Evolutionary conservation across 169 alveolate genomes (phyloP).

Genomic region (Toxoplasma gondii): DNA sequence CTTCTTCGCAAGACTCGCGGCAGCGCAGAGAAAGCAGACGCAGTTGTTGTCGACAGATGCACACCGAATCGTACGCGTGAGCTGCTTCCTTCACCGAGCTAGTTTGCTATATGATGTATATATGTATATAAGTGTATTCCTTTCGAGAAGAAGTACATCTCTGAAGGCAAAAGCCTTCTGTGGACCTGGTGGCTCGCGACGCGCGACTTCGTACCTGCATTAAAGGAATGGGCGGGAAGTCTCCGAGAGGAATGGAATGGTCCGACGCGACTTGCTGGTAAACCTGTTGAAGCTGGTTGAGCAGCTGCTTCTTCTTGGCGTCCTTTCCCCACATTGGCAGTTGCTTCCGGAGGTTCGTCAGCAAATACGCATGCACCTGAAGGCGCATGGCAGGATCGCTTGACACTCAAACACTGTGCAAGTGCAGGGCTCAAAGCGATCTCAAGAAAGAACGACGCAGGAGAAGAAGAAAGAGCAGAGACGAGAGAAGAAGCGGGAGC

Average conservation of each 20-base stretch:
- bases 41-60: neutral
- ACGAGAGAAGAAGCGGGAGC: neutral
- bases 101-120: too few relatives aligned
- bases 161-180: too few relatives aligned
- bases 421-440: neutral
- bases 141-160: too few relatives aligned
- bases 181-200: neutral
- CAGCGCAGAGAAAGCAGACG: too few relatives aligned
- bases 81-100: too few relatives aligned
- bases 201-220: conserved; percentile 47
- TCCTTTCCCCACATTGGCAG: conserved; percentile 57
- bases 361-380: conserved; percentile 69
- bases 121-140: neutral
- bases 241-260: conserved; percentile 33
- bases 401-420: neutral
- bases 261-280: conserved; percentile 32
- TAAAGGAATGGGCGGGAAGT: conserved; percentile 56
- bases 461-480: too few relatives aligned
- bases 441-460: too few relatives aligned
- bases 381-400: neutral
- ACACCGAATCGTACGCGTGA: neutral
- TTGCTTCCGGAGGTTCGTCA: conserved; percentile 36
- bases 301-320: conserved; percentile 49
- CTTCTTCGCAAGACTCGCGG: neutral
- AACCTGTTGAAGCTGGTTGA: conserved; percentile 18